These are phyloP conservation scores for Oryza rufipogon DNA, from an alignment of 176 grass and related monocot species.

Conservation along the genomic window DNA sequence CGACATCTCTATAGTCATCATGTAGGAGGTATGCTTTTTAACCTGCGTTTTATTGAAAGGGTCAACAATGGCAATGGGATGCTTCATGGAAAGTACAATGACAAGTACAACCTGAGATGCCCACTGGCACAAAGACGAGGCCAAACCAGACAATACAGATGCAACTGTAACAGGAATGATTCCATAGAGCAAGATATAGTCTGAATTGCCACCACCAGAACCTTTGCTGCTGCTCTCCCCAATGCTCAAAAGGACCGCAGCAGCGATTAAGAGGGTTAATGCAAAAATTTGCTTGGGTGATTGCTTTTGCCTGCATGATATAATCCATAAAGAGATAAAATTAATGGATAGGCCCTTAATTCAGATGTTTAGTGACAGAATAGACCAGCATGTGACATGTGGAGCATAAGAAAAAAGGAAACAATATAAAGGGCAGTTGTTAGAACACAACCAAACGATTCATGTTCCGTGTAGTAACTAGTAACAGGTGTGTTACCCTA, in stretches of 20 bases:
- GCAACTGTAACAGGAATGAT: constrained; percentile 88
- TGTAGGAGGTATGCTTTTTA: constrained; percentile 95
- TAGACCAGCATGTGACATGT: constrained; percentile 2
- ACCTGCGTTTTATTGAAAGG: constrained; percentile 63
- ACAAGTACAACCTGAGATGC: constrained; percentile 75
- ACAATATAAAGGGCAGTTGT: background rate
- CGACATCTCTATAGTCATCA: constrained; percentile 99
- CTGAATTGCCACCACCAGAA: constrained; percentile 51
- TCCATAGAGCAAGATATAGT: constrained; percentile 78
- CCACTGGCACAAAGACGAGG: constrained; percentile 95
- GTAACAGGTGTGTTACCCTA: background rate
- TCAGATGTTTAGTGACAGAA: background rate
- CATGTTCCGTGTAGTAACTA: constrained; percentile 6
- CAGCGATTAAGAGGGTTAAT: constrained; percentile 72
- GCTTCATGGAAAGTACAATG: constrained; percentile 42
- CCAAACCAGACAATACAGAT: constrained; percentile 84
- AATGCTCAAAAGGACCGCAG: constrained; percentile 80
- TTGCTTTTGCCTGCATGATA: constrained; percentile 84
- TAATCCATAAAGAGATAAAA: constrained; percentile 19
- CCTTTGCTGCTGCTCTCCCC: constrained; percentile 75
- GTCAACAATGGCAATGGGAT: constrained; percentile 30
- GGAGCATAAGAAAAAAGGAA: constrained; percentile 12
- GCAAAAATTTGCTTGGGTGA: constrained; percentile 76
- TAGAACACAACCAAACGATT: constrained; percentile 18
- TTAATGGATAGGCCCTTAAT: constrained; percentile 18